Percentiles rank a stretch among this genome's conserved stretches.
These are phyloP conservation scores for Diplogelasinospora grovesii DNA, from an alignment of 495 filamentous ascomycete species.

Conservation along the genomic window DNA sequence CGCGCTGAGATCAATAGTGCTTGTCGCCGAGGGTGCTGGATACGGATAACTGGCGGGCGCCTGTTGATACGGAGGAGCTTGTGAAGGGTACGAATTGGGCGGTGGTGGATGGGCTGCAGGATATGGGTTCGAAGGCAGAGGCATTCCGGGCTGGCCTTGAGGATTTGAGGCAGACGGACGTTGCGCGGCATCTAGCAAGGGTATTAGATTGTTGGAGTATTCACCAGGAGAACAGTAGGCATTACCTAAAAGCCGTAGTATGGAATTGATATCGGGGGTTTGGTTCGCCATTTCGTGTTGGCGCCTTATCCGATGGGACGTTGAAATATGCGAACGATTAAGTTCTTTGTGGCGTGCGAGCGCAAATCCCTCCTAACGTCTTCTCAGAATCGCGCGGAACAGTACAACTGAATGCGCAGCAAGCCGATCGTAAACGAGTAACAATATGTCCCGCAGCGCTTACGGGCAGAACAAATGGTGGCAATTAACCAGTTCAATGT, in stretches of 20 bases:
- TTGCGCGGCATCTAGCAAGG: slow-evolving; percentile 21
- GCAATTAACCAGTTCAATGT: background rate
- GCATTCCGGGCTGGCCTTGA: slow-evolving; percentile 36
- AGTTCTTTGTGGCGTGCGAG: too few species aligned
- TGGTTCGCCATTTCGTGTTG: slow-evolving; percentile 24
- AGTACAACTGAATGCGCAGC: too few species aligned
- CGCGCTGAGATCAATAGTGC: slow-evolving; percentile 64
- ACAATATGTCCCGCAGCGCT: background rate
- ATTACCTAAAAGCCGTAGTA: slow-evolving; percentile 20
- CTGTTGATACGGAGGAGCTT: slow-evolving; percentile 38
- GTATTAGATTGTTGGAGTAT: background rate
- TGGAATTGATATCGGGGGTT: slow-evolving; percentile 24
- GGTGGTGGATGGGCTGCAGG: slow-evolving; percentile 19
- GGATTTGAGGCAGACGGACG: slow-evolving; percentile 30
- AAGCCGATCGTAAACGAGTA: background rate
- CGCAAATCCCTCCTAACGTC: too few species aligned
- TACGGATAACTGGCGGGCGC: slow-evolving; percentile 42
- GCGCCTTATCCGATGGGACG: too few species aligned
- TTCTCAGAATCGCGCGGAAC: too few species aligned
- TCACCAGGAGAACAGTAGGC: background rate
- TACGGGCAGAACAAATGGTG: background rate
- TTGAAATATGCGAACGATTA: too few species aligned
- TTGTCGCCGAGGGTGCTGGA: slow-evolving; percentile 62
- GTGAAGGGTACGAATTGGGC: slow-evolving; percentile 29
- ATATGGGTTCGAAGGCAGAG: slow-evolving; percentile 16